Conservation (phyloP, 148 eudicot species). For the Vaccinium vitisidaea region DNA sequence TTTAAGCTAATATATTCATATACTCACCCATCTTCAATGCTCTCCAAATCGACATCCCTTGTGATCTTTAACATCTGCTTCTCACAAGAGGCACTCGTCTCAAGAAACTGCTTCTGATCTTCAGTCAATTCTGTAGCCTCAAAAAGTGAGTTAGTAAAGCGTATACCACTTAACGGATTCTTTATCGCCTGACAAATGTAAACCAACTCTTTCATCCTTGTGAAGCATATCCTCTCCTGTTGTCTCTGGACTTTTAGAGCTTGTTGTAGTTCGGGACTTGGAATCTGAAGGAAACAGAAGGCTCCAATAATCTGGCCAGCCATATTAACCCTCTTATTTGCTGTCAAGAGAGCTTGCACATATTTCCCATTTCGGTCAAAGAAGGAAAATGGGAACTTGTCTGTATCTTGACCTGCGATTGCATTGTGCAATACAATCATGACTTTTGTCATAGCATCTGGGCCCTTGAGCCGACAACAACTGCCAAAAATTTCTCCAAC, state of each 20-base stretch:
- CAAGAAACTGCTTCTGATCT: slow-evolving; percentile 81
- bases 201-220: slow-evolving; percentile 76
- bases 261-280: slow-evolving; percentile 81
- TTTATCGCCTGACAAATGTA: slow-evolving; percentile 79
- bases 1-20: background rate
- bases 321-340: slow-evolving; percentile 74
- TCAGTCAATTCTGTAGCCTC: slow-evolving; percentile 70
- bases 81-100: slow-evolving; percentile 77
- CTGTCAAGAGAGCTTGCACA: slow-evolving; percentile 85
- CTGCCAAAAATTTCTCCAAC: slow-evolving; percentile 88
- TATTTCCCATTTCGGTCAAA: slow-evolving; percentile 60
- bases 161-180: slow-evolving; percentile 81
- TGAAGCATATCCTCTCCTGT: slow-evolving; percentile 57
- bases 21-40: slow-evolving; percentile 73
- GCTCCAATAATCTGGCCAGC: slow-evolving; percentile 74
- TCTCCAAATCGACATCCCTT: slow-evolving; percentile 66
- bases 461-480: slow-evolving; percentile 69
- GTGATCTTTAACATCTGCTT: slow-evolving; percentile 79
- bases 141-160: slow-evolving; percentile 67
- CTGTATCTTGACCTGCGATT: slow-evolving; percentile 75
- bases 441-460: slow-evolving; percentile 78
- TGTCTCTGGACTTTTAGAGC: slow-evolving; percentile 66
- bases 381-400: slow-evolving; percentile 72
- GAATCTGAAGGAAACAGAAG: slow-evolving; percentile 89
- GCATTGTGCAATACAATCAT: slow-evolving; percentile 91